Evolutionary conservation across 2,329 filamentous ascomycete species (phyloP), one percentile per base, ranked within the genome.

Genomic region (Colletotrichum sp.): DNA sequence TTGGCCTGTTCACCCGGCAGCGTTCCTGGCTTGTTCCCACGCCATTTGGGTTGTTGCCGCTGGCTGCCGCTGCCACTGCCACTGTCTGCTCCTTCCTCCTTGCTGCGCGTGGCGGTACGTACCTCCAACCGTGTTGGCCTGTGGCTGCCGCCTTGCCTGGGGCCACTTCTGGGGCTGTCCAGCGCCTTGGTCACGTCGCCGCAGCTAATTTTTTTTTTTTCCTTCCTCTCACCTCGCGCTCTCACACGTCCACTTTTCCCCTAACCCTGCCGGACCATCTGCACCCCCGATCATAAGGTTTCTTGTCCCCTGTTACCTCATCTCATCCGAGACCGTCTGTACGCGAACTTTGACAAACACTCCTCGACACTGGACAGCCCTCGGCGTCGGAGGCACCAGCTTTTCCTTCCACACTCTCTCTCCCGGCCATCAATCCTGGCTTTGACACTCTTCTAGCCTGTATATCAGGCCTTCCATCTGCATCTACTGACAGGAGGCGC

Each of bases 291-390:
- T 75, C 73, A 71, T 71, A 73, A 75, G 73, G 73, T 75, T 75
- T 75, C 73, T 75, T 75, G 74, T 70, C 74, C 74, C 74, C 70
- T 75, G 74, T 75, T 74, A 75, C 74, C 74, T 74, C 74, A 75
- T 75, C 74, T 75, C 64, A 59, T 73, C 70, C 74, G 64, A 75
- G 74, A 73, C 74, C 73, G 44, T 69, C 28, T 68, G 60, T 65
- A 65, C 70, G 74, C 74, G 74, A 75, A 75, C 74, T 52, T 73
- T 75, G 74, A 74, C 74, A 75, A 74, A 73, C 74, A 73, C 59
- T 68, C 28, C 63, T 68, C 44, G 64, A 75, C 70, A 65, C 73
- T 73, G 70, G 44, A 28, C 22, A 68, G 64, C 70, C 70, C 64
- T 75, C 74, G 74, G 65, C 57, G 48, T 39, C 28, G 64, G 71